These are phyloP conservation scores for Dothiorella sarmentorum DNA, from an alignment of 2,329 filamentous ascomycete genomes.

Conservation along the genomic window DNA sequence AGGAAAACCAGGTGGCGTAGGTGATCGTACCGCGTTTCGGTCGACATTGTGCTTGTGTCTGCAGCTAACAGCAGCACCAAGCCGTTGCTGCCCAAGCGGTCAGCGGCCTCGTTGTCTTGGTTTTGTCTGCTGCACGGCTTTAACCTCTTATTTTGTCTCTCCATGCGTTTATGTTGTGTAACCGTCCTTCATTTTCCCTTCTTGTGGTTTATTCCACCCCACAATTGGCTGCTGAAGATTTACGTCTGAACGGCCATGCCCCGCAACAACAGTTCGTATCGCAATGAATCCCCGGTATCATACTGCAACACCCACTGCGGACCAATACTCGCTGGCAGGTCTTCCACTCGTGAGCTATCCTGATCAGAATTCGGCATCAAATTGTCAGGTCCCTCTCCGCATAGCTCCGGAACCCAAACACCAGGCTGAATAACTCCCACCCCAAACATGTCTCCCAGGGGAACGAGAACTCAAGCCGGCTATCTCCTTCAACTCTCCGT, in stretches of 20 bases:
- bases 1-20: neutral
- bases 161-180: slow-evolving; percentile 9
- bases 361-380: no score
- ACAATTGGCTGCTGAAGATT: neutral
- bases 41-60: neutral
- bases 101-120: neutral
- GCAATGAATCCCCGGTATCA: neutral
- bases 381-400: no score
- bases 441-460: no score
- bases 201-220: neutral
- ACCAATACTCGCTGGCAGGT: neutral
- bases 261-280: neutral
- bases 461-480: neutral
- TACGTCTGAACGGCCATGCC: neutral
- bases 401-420: no score
- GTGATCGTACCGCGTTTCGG: neutral
- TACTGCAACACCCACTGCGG: neutral
- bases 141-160: slow-evolving; percentile 4
- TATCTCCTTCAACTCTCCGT: neutral
- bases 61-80: neutral
- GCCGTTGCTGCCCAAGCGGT: neutral
- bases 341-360: neutral
- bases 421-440: no score
- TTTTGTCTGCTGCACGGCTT: neutral
- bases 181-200: neutral